Evolutionary conservation across 2,329 filamentous ascomycete species (phyloP).

Genomic region (Neurospora sp.): DNA sequence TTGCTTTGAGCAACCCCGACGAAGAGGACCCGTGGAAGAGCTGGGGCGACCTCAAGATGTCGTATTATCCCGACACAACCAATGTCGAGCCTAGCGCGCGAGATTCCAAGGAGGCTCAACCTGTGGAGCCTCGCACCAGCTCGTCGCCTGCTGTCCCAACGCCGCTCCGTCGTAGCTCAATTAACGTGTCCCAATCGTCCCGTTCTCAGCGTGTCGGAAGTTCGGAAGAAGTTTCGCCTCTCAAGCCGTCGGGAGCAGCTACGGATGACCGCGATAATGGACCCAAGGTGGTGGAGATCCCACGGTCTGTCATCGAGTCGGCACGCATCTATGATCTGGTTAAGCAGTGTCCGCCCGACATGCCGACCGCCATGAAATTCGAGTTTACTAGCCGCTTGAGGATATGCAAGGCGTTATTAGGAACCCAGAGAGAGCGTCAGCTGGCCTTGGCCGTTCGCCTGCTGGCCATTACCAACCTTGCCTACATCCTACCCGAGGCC

Average conservation of each 20-base stretch:
- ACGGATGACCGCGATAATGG: constrained; percentile 32
- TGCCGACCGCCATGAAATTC: constrained; percentile 68
- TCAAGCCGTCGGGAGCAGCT: constrained; percentile 26
- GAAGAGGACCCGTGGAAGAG: constrained; percentile 53
- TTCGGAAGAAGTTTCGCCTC: constrained; percentile 23
- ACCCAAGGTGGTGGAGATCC: constrained; percentile 55
- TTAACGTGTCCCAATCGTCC: constrained; percentile 36
- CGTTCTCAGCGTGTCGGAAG: constrained; percentile 24
- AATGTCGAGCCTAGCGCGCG: constrained; percentile 19
- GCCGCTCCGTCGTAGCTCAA: constrained; percentile 60
- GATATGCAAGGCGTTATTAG: constrained; percentile 68
- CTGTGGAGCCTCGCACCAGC: constrained; percentile 18
- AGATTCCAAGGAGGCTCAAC: constrained; percentile 3
- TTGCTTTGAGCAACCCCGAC: constrained; percentile 51
- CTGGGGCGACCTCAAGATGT: constrained; percentile 71
- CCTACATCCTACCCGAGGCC: constrained; percentile 75
- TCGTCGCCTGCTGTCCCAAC: constrained; percentile 62
- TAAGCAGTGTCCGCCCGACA: constrained; percentile 44
- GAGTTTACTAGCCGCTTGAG: constrained; percentile 79
- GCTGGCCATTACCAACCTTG: constrained; percentile 80
- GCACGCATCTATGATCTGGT: constrained; percentile 48
- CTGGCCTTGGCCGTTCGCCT: constrained; percentile 72
- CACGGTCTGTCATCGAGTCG: constrained; percentile 43
- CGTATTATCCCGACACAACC: constrained; percentile 57
- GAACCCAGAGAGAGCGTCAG: constrained; percentile 56